These are phyloP conservation scores for Hypoxylon sp. DNA, from an alignment of 2,329 filamentous ascomycete species.

Conservation along the genomic window DNA sequence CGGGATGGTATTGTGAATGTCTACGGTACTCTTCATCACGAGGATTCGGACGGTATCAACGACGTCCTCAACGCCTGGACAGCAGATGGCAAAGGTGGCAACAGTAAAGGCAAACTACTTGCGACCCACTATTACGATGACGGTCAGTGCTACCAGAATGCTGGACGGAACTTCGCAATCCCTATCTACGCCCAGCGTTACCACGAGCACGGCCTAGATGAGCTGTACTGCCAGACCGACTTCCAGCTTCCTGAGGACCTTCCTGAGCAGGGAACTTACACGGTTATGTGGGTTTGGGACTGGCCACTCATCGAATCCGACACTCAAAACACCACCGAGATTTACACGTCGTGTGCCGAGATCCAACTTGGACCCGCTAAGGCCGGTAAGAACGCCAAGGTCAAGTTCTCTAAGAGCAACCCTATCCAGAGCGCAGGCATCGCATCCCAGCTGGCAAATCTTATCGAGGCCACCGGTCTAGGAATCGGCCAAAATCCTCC, in stretches of 20 bases:
- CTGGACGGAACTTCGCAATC: conserved; percentile 33
- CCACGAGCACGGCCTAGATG: conserved; percentile 67
- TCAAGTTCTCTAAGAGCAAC: conserved; percentile 56
- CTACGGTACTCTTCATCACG: conserved; percentile 76
- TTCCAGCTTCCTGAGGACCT: conserved; percentile 79
- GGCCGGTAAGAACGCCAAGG: conserved; percentile 56
- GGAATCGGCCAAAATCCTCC: conserved; percentile 48
- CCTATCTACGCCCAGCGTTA: conserved; percentile 73
- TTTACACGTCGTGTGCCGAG: conserved; percentile 69
- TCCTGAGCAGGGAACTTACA: conserved; percentile 76
- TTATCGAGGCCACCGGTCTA: conserved; percentile 57
- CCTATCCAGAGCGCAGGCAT: conserved; percentile 54
- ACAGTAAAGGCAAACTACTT: conserved; percentile 82
- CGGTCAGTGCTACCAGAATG: conserved; percentile 85
- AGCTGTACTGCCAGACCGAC: conserved; percentile 86
- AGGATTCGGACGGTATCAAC: conserved; percentile 56
- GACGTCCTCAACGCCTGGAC: conserved; percentile 84
- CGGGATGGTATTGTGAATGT: conserved; percentile 82
- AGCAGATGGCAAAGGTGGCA: conserved; percentile 82
- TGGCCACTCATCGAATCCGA: conserved; percentile 76
- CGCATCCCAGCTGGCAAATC: conserved; percentile 62
- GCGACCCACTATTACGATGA: conserved; percentile 89
- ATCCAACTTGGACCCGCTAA: conserved; percentile 53
- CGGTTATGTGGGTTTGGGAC: conserved; percentile 97
- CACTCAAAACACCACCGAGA: conserved; percentile 66